Conservation (phyloP, 768 basidiomycete species). For the Boletus speciosus region DNA sequence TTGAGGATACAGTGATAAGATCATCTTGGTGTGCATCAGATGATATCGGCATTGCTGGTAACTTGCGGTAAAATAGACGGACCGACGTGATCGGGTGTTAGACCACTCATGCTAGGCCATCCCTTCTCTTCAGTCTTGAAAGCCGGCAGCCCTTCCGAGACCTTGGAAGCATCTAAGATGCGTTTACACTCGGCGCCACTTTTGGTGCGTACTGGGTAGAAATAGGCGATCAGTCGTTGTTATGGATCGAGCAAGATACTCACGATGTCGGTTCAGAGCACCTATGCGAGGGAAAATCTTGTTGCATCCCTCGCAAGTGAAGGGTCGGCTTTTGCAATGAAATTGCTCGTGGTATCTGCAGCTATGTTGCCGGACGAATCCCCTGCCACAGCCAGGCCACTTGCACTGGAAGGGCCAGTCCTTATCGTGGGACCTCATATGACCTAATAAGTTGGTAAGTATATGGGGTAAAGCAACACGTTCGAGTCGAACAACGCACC, state of each 20-base stretch:
- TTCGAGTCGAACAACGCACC: conserved; percentile 41
- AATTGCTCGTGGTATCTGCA: conserved; percentile 95
- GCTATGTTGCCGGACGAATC: conserved; percentile 90
- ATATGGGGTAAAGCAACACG: conserved; percentile 8
- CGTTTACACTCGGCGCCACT: conserved; percentile 72
- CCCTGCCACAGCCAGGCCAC: conserved; percentile 91
- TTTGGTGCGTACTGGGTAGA: conserved; percentile 62
- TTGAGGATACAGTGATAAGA: conserved; percentile 14
- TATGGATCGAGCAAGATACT: conserved; percentile 33
- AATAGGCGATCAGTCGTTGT: background rate
- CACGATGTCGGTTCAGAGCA: conserved; percentile 88
- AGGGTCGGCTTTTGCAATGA: conserved; percentile 90
- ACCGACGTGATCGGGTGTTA: conserved; percentile 14
- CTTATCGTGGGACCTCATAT: conserved; percentile 89
- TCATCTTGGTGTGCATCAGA: conserved; percentile 21
- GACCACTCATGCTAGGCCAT: conserved; percentile 30
- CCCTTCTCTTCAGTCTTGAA: conserved; percentile 32
- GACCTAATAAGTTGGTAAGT: conserved; percentile 46
- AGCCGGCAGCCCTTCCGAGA: conserved; percentile 15
- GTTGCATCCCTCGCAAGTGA: conserved; percentile 87
- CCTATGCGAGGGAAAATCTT: conserved; percentile 94
- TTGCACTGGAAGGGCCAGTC: conserved; percentile 93
- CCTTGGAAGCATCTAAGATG: conserved; percentile 32
- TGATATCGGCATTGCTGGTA: conserved; percentile 17
- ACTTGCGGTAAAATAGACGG: conserved; percentile 8